These are phyloP conservation scores for Candida pini DNA, from an alignment of 805 yeast genomes.

Conservation along the genomic window DNA sequence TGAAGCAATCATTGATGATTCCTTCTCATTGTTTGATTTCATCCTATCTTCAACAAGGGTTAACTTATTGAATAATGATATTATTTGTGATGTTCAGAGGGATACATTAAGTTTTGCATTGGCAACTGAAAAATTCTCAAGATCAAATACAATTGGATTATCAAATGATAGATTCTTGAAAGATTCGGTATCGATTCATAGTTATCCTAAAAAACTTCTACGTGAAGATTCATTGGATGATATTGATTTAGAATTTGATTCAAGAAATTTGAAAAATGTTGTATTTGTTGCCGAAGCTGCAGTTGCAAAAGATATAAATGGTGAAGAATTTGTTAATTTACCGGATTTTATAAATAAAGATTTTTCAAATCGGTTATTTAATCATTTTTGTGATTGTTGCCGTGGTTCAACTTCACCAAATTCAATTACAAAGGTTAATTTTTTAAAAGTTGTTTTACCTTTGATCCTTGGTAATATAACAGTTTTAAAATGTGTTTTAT, in stretches of 20 bases:
- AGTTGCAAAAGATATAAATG: constrained; percentile 3
- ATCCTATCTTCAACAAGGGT: constrained; percentile 8
- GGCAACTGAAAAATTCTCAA: too few relatives aligned
- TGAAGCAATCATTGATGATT: constrained; percentile 1
- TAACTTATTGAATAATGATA: neutral
- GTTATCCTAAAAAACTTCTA: too few relatives aligned
- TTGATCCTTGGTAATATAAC: constrained; percentile 14
- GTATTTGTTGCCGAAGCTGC: constrained; percentile 12
- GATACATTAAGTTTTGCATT: neutral
- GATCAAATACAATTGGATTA: too few relatives aligned
- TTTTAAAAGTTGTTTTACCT: constrained; percentile 12
- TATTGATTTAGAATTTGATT: constrained; percentile 5
- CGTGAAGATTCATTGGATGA: constrained; percentile 2
- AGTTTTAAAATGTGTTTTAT: constrained; percentile 12
- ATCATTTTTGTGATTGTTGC: constrained; percentile 8
- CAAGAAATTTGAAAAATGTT: constrained; percentile 8
- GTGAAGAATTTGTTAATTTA: constrained; percentile 7
- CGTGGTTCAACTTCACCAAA: neutral
- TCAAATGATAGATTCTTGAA: too few relatives aligned
- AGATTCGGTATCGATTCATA: too few relatives aligned
- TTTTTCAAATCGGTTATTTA: constrained; percentile 9
- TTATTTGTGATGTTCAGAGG: constrained; percentile 1
- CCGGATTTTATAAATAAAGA: constrained; percentile 7
- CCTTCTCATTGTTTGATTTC: constrained; percentile 5
- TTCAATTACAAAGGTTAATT: constrained; percentile 4